These are phyloP conservation scores for Begonia loranthoides DNA, from an alignment of 306 rosid species.

Conservation along the genomic window DNA sequence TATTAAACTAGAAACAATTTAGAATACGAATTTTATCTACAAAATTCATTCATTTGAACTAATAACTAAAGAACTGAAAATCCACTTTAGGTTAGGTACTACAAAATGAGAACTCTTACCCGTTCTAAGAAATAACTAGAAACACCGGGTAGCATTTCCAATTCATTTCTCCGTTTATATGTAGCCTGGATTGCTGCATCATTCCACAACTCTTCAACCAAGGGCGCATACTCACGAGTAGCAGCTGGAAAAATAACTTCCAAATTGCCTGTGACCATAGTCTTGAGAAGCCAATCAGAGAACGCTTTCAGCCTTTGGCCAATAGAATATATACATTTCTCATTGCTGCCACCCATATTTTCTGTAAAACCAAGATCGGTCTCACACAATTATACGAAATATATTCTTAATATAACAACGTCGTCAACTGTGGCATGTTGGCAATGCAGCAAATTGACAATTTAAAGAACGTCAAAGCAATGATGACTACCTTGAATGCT, in stretches of 20 bases:
- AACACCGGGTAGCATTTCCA: conserved; percentile 81
- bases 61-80: too few species aligned
- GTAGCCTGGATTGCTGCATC: conserved; percentile 79
- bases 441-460: not conserved
- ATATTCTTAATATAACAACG: too few species aligned
- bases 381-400: conserved; percentile 2
- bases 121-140: conserved; percentile 87
- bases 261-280: conserved; percentile 79
- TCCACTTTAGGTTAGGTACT: too few species aligned
- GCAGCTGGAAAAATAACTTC: conserved; percentile 98
- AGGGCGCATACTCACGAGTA: conserved; percentile 86
- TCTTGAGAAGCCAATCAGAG: conserved; percentile 98
- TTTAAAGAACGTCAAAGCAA: too few species aligned
- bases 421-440: not conserved
- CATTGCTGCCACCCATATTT: conserved; percentile 20
- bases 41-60: too few species aligned
- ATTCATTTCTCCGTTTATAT: conserved; percentile 72
- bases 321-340: conserved; percentile 51
- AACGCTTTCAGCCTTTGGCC: conserved; percentile 85
- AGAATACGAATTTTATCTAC: too few species aligned
- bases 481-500: too few species aligned
- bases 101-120: conserved; percentile 33
- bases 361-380: conserved; percentile 29
- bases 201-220: conserved; percentile 83
- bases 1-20: too few species aligned